These are phyloP conservation scores for Aspergillus asperescens DNA, from an alignment of 495 filamentous ascomycete genomes.

Conservation along the genomic window DNA sequence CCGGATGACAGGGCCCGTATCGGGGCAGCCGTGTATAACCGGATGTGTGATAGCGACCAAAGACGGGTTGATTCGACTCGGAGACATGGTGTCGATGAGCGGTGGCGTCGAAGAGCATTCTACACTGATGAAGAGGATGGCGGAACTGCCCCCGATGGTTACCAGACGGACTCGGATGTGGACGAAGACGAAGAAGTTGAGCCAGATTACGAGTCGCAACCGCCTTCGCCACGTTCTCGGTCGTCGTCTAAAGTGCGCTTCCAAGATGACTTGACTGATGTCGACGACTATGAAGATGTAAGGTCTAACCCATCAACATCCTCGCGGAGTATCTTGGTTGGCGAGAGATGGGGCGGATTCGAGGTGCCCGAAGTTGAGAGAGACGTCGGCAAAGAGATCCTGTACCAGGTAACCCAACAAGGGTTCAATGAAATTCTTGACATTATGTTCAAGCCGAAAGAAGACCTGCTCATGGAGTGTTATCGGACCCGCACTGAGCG, in stretches of 20 bases:
- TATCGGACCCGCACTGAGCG: constrained; percentile 59
- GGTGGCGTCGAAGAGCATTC: constrained; percentile 68
- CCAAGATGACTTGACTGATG: constrained; percentile 61
- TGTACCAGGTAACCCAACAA: constrained; percentile 86
- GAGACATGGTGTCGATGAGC: constrained; percentile 57
- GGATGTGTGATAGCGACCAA: constrained; percentile 40
- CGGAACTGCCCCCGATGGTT: constrained; percentile 55
- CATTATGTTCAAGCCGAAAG: constrained; percentile 72
- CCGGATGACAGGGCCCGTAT: constrained; percentile 39
- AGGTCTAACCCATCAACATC: constrained; percentile 76
- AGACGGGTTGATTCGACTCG: constrained; percentile 36
- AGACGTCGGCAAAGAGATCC: constrained; percentile 79
- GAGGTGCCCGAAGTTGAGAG: constrained; percentile 75
- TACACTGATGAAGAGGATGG: constrained; percentile 81
- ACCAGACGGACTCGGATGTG: constrained; percentile 59
- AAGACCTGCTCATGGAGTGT: constrained; percentile 68
- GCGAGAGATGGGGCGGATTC: constrained; percentile 76
- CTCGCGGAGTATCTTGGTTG: constrained; percentile 65
- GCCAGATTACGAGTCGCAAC: constrained; percentile 39
- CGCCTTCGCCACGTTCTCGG: constrained; percentile 61
- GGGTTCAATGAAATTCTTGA: constrained; percentile 90
- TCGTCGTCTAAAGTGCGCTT: constrained; percentile 84
- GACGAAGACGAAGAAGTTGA: constrained; percentile 33
- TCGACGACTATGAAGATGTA: constrained; percentile 62
- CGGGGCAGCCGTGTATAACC: constrained; percentile 34